Percentiles rank a stretch among this genome's conserved stretches.
Conservation (phyloP, 306 rosid genomes). For the Medicago truncatula region MtrunA17r5.0-ANR NC_053049.1:49419501-49420000, state of each 20-base stretch:
- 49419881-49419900: constrained; percentile 98
- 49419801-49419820: constrained; percentile 82
- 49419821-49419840: constrained; percentile 87
- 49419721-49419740: constrained; percentile 96
- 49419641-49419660: constrained; percentile 91
- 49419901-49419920: constrained; percentile 93
- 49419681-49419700: constrained; percentile 95
- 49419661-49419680: constrained; percentile 84
- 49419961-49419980: constrained; percentile 82
- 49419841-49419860: constrained; percentile 91
- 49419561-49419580: too few relatives aligned
- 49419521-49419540: too few relatives aligned
- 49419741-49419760: constrained; percentile 91
- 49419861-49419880: constrained; percentile 93
- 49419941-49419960: constrained; percentile 75
- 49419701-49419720: constrained; percentile 97
- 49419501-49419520: too few relatives aligned
- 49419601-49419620: constrained; percentile 90
- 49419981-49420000: constrained; percentile 77
- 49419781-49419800: constrained; percentile 82
- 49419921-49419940: constrained; percentile 95
- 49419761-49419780: constrained; percentile 94
- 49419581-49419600: too few relatives aligned
- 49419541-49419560: too few relatives aligned
- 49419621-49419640: constrained; percentile 98